phyloP scores from a whole-genome alignment of 148 eudicot genomes.

The Silene conica region DNA sequence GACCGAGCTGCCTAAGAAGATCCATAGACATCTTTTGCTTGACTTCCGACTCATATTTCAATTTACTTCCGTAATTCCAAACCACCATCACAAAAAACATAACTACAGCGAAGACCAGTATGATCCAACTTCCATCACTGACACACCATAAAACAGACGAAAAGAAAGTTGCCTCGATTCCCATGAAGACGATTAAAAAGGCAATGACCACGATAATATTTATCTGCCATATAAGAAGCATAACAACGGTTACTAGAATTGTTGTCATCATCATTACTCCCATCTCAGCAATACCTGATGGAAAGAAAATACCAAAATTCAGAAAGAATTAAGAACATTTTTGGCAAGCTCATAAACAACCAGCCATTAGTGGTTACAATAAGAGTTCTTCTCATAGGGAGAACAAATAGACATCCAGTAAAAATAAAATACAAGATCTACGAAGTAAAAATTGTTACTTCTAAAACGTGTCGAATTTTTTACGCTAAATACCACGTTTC shows the following conservation, averaged over 20 bases:
- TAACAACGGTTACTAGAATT: conserved; percentile 82
- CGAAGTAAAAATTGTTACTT: background rate
- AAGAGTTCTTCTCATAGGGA: background rate
- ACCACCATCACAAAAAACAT: conserved; percentile 76
- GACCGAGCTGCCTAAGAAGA: conserved; percentile 75
- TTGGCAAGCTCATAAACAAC: background rate
- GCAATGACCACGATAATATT: conserved; percentile 63
- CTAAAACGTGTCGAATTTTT: background rate
- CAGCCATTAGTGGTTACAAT: no score
- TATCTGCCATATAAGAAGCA: conserved; percentile 99
- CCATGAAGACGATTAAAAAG: conserved; percentile 74
- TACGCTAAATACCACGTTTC: no score
- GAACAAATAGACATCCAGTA: background rate
- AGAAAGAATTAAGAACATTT: conserved; percentile 3
- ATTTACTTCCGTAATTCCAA: conserved; percentile 97
- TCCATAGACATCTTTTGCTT: conserved; percentile 86
- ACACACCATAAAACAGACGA: conserved; percentile 80
- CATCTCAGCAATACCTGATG: conserved; percentile 87
- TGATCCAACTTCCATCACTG: conserved; percentile 98
- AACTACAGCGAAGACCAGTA: conserved; percentile 71
- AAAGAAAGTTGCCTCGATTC: conserved; percentile 77
- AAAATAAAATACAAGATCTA: background rate
- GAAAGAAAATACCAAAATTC: conserved; percentile 21
- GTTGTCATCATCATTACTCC: conserved; percentile 99
- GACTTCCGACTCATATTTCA: conserved; percentile 92